These are phyloP conservation scores for Lactarius trivialis DNA, from an alignment of 768 basidiomycete species.

Conservation along the genomic window DNA sequence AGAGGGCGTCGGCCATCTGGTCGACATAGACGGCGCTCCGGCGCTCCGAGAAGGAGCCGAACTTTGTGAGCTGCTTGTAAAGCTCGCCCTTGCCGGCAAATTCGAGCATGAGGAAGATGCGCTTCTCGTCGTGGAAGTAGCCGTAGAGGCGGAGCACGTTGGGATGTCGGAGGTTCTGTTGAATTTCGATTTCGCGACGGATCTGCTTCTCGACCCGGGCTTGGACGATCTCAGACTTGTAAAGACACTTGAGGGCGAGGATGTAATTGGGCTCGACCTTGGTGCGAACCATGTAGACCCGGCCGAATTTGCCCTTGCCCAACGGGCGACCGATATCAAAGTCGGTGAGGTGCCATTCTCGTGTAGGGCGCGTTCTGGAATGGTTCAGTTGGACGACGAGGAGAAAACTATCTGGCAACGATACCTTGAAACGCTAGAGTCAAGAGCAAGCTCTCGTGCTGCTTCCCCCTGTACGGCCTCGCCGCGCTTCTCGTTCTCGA, in stretches of 20 bases:
- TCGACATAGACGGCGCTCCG: conserved; percentile 86
- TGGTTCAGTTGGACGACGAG: background rate
- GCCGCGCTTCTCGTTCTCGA: conserved; percentile 78
- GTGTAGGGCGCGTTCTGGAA: conserved; percentile 61
- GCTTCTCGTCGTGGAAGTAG: conserved; percentile 96
- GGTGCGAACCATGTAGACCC: conserved; percentile 97
- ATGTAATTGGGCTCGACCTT: conserved; percentile 85
- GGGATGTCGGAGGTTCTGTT: conserved; percentile 92
- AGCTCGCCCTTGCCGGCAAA: conserved; percentile 96
- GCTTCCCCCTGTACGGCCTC: conserved; percentile 69
- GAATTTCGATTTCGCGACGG: conserved; percentile 96
- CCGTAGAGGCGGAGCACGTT: conserved; percentile 92
- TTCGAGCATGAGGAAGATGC: conserved; percentile 97
- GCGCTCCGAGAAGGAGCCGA: conserved; percentile 82
- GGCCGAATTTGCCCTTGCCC: conserved; percentile 99
- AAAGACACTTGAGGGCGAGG: conserved; percentile 92
- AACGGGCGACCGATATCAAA: conserved; percentile 95
- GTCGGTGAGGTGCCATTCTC: conserved; percentile 76
- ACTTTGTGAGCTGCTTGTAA: conserved; percentile 89
- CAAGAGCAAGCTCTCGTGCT: conserved; percentile 74
- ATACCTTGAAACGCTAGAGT: conserved; percentile 68
- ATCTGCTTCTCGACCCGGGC: conserved; percentile 95
- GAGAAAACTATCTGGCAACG: background rate
- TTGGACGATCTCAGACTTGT: conserved; percentile 92
- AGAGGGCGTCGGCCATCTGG: conserved; percentile 95